Percentiles rank a stretch among this genome's conserved stretches.
phyloP scores from a whole-genome alignment of 495 filamentous ascomycete species.

The Penicillium odoratum region DNA sequence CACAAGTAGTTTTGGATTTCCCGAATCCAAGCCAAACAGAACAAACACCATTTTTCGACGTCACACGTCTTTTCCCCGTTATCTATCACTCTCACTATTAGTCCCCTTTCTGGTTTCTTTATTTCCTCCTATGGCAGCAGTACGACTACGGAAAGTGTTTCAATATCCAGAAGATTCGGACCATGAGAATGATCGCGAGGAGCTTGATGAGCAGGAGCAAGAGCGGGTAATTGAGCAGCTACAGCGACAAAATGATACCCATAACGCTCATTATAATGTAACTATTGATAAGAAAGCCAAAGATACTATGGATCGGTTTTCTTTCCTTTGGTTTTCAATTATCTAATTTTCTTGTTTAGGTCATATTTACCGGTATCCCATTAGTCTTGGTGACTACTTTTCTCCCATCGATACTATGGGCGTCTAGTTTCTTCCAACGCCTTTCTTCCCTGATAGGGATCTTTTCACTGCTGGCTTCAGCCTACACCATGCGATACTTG shows the following conservation, averaged over 20 bases:
- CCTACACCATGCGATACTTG: constrained; percentile 46
- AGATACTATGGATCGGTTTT: not conserved
- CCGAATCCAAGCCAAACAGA: constrained; percentile 29
- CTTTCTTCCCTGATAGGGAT: constrained; percentile 56
- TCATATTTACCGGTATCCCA: constrained; percentile 59
- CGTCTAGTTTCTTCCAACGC: constrained; percentile 21
- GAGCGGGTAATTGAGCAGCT: constrained; percentile 65
- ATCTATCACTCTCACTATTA: not conserved
- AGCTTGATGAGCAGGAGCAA: constrained; percentile 74
- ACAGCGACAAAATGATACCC: constrained; percentile 52
- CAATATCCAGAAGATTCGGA: constrained; percentile 59
- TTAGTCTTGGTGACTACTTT: constrained; percentile 52
- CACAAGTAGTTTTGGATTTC: constrained; percentile 4
- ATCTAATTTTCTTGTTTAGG: constrained; percentile 28
- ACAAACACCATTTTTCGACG: constrained; percentile 32
- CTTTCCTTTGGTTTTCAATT: not conserved
- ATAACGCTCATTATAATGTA: constrained; percentile 62
- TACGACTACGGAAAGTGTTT: constrained; percentile 62
- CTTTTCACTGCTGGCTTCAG: constrained; percentile 59
- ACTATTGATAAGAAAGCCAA: not conserved
- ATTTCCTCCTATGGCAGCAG: constrained; percentile 38
- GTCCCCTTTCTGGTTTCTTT: no score
- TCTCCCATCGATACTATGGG: constrained; percentile 47
- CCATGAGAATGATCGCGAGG: constrained; percentile 40
- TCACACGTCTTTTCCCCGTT: not conserved